phyloP scores from a whole-genome alignment of 1,139 yeast genomes.

The Dujonia santamariae region DNA sequence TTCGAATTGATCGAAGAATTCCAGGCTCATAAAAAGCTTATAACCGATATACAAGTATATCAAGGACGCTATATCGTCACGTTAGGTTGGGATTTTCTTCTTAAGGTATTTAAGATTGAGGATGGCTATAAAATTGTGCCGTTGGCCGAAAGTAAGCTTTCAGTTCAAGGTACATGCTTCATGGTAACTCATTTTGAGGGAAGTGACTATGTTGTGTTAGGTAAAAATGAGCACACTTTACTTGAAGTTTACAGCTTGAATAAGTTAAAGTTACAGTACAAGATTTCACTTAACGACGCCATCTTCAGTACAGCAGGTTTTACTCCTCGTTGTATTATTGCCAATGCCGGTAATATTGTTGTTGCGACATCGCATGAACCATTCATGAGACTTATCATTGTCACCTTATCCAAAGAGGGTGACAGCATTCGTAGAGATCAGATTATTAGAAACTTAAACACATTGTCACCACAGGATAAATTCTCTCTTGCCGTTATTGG shows the following conservation, averaged over 20 bases:
- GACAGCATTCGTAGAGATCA: conserved; percentile 33
- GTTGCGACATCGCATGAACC: conserved; percentile 78
- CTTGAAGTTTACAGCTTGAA: conserved; percentile 40
- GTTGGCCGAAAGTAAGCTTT: conserved; percentile 33
- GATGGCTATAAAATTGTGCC: conserved; percentile 16
- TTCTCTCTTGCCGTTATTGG: conserved; percentile 54
- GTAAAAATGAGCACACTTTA: conserved; percentile 60
- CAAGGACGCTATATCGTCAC: conserved; percentile 39
- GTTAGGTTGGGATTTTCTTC: conserved; percentile 58
- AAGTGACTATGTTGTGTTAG: conserved; percentile 44
- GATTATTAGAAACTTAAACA: conserved; percentile 54
- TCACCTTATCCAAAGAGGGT: conserved; percentile 22
- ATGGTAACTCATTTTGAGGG: conserved; percentile 25
- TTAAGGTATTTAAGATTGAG: conserved; percentile 38
- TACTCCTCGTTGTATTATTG: conserved; percentile 50
- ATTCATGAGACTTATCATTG: conserved; percentile 61
- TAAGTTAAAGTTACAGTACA: conserved; percentile 25
- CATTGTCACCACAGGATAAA: conserved; percentile 70
- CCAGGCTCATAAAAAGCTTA: conserved; percentile 30
- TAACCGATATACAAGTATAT: conserved; percentile 28
- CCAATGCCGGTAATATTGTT: conserved; percentile 32
- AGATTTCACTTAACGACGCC: conserved; percentile 69
- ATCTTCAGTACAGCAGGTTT: conserved; percentile 70
- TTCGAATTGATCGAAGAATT: conserved; percentile 12
- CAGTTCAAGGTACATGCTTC: conserved; percentile 50